Conservation (phyloP, 768 basidiomycete species). For the Phlebiopsis gigantea region DNA sequence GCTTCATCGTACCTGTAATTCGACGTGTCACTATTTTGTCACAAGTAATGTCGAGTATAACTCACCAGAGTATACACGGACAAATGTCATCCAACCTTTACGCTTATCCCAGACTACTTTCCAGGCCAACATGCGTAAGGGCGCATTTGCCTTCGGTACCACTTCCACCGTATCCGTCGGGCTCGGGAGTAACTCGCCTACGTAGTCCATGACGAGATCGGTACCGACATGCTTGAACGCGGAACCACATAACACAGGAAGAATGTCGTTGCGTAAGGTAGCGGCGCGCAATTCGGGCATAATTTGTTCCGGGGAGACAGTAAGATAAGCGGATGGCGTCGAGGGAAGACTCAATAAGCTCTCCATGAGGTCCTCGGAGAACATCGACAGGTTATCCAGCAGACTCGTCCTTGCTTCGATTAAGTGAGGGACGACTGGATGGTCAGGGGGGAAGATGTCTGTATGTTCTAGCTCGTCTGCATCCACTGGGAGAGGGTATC, state of each 20-base stretch:
- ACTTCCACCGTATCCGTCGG: conserved; percentile 56
- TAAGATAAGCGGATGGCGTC: conserved; percentile 59
- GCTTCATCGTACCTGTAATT: conserved; percentile 58
- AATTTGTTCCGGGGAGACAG: conserved; percentile 46
- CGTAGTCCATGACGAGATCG: conserved; percentile 74
- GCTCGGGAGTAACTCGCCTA: conserved; percentile 73
- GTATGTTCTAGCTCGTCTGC: conserved; percentile 36
- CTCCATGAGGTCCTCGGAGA: conserved; percentile 78
- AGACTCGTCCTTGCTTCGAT: conserved; percentile 62
- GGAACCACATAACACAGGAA: conserved; percentile 82
- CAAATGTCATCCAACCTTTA: conserved; percentile 90
- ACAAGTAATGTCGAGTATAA: neutral
- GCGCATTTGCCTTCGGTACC: conserved; percentile 37
- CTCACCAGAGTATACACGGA: conserved; percentile 81
- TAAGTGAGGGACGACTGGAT: conserved; percentile 67
- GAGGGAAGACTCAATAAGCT: conserved; percentile 52
- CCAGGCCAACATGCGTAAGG: conserved; percentile 72
- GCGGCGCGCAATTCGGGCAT: conserved; percentile 63
- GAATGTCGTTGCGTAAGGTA: conserved; percentile 56
- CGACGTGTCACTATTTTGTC: neutral
- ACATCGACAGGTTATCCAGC: conserved; percentile 76
- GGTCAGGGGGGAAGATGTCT: conserved; percentile 45
- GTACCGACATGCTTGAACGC: conserved; percentile 80
- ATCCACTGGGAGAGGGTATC: conserved; percentile 45
- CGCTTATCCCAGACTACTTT: conserved; percentile 83